phyloP scores from a whole-genome alignment of 2,329 filamentous ascomycete genomes.

The Xylaria sp. region DNA sequence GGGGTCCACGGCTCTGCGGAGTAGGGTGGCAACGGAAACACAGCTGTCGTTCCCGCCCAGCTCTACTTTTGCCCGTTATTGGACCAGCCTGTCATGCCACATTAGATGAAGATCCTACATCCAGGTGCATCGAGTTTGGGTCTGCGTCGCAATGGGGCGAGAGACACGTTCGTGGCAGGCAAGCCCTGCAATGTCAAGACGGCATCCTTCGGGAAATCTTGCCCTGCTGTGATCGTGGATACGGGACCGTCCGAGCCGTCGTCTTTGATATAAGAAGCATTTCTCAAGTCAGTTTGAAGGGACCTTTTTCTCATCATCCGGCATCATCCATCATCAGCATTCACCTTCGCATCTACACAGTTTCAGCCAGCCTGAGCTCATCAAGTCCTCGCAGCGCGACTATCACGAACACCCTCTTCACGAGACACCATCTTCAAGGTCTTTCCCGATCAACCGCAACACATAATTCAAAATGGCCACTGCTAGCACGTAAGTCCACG shows the following conservation, averaged over 20 bases:
- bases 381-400: conserved; percentile 13
- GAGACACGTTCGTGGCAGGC: conserved; percentile 4
- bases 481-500: conserved; percentile 30
- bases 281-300: conserved; percentile 7
- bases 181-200: conserved; percentile 9
- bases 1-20: conserved; percentile 15
- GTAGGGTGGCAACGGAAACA: conserved; percentile 9
- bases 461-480: conserved; percentile 32
- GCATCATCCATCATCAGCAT: conserved; percentile 22
- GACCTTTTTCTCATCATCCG: conserved; percentile 1
- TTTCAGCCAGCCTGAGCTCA: conserved; percentile 30
- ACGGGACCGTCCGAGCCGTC: background rate
- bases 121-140: conserved; percentile 14
- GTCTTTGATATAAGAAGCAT: conserved; percentile 16
- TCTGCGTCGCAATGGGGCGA: conserved; percentile 27
- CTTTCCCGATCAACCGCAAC: conserved; percentile 12
- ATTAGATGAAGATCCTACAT: conserved; percentile 33
- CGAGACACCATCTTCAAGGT: conserved; percentile 7
- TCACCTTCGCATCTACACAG: conserved; percentile 15
- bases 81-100: conserved; percentile 32
- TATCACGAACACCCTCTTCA: conserved; percentile 4
- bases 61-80: conserved; percentile 12
- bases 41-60: conserved; percentile 6
- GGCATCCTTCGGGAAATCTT: conserved; percentile 7
- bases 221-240: conserved; percentile 4